A percentile compares a stretch with the other conserved stretches of the same genome.
Evolutionary conservation across 495 filamentous ascomycete genomes (phyloP).

Genomic region (Symbiotaphrina buchneri): DNA sequence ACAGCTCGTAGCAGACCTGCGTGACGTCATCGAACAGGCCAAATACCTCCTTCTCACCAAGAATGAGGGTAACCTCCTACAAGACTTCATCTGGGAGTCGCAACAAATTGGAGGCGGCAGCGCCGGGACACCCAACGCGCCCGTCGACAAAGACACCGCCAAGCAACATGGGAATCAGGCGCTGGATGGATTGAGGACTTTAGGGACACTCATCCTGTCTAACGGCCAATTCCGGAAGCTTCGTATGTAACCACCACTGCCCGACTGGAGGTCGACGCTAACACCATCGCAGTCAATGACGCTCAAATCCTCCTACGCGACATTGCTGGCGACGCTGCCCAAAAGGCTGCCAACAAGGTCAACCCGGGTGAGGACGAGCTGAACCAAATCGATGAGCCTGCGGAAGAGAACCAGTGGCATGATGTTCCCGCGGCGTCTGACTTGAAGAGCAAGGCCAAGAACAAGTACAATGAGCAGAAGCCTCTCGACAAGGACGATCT

Average conservation of each 20-base stretch:
- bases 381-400: conserved; percentile 54
- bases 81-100: conserved; percentile 93
- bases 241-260: conserved; percentile 26
- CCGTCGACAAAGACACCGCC: conserved; percentile 50
- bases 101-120: conserved; percentile 41
- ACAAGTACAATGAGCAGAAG: conserved; percentile 38
- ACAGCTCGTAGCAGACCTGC: conserved; percentile 50
- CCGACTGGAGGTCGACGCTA: conserved; percentile 7
- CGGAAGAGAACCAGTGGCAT: conserved; percentile 84
- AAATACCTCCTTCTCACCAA: conserved; percentile 80
- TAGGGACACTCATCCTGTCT: conserved; percentile 77
- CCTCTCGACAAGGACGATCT: conserved; percentile 26
- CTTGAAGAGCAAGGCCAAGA: conserved; percentile 41
- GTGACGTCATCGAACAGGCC: conserved; percentile 67
- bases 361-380: conserved; percentile 64
- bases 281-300: conserved; percentile 45
- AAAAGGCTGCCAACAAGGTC: conserved; percentile 54
- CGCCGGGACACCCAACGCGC: conserved; percentile 32
- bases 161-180: conserved; percentile 64
- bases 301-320: conserved; percentile 65
- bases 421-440: conserved; percentile 60
- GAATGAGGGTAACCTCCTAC: conserved; percentile 82
- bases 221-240: conserved; percentile 96
- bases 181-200: conserved; percentile 64
- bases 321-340: conserved; percentile 74